These are phyloP conservation scores for Fusarium mangiferae DNA, from an alignment of 2,329 filamentous ascomycete species.

Conservation along the genomic window DNA sequence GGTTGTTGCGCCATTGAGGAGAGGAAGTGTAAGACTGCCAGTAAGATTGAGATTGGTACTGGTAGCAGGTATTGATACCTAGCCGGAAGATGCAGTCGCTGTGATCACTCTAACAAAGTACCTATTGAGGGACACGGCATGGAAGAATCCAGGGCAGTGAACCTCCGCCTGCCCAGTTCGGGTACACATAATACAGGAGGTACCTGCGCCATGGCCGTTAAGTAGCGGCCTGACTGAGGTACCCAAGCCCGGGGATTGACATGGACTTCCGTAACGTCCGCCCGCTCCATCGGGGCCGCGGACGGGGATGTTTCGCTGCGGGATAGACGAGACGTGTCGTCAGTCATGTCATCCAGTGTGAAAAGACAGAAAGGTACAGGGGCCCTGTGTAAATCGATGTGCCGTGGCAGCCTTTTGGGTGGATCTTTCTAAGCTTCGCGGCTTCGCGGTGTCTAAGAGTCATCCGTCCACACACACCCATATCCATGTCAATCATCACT, in stretches of 20 bases:
- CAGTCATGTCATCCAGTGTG: not conserved
- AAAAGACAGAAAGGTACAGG: constrained; percentile 14
- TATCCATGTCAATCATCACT: constrained; percentile 26
- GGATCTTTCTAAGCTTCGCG: constrained; percentile 31
- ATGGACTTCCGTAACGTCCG: constrained; percentile 17
- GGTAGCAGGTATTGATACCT: not conserved
- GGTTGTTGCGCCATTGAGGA: constrained; percentile 8
- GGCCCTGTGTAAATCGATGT: constrained; percentile 26
- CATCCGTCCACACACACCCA: constrained; percentile 24
- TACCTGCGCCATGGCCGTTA: constrained; percentile 19
- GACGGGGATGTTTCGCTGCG: constrained; percentile 19
- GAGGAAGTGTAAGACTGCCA: not conserved
- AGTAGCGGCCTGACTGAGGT: constrained; percentile 28
- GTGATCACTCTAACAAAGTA: constrained; percentile 3
- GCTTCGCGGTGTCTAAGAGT: constrained; percentile 35
- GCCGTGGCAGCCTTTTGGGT: constrained; percentile 19
- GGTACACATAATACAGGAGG: constrained; percentile 19
- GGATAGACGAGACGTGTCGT: not conserved
- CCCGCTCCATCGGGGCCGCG: constrained; percentile 19
- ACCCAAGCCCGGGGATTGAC: constrained; percentile 31
- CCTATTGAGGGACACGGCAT: not conserved
- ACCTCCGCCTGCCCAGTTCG: constrained; percentile 17
- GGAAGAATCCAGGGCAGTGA: constrained; percentile 12
- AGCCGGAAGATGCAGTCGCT: constrained; percentile 6
- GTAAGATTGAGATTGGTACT: not conserved